Evolutionary conservation across 805 yeast species (phyloP).

Genomic region (Priceomyces medius): DNA sequence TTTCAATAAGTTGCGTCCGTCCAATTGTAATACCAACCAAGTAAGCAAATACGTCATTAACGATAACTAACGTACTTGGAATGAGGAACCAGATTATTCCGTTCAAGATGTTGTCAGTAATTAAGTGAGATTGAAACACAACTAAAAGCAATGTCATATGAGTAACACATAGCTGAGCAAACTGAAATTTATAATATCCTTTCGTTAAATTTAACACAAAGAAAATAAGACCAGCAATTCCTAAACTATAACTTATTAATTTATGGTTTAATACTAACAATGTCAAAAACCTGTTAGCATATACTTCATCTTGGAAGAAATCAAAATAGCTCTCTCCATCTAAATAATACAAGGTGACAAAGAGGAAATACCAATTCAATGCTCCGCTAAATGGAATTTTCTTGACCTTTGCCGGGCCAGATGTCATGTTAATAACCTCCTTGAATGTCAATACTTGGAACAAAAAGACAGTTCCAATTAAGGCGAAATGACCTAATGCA

Average conservation of each 20-base stretch:
- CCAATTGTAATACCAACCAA: conserved; percentile 97
- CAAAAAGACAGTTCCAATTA: conserved; percentile 66
- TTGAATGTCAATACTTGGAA: conserved; percentile 83
- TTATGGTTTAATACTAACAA: conserved; percentile 75
- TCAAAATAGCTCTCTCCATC: conserved; percentile 82
- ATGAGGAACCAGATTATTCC: conserved; percentile 94
- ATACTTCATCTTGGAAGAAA: conserved; percentile 56
- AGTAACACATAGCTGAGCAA: conserved; percentile 88
- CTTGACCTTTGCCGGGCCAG: conserved; percentile 80
- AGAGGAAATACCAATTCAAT: conserved; percentile 90
- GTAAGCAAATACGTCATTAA: conserved; percentile 95
- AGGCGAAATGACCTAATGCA: conserved; percentile 82
- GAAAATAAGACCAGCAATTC: conserved; percentile 82
- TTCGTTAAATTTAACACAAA: conserved; percentile 87
- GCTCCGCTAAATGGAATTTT: conserved; percentile 78
- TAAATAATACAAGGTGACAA: conserved; percentile 82
- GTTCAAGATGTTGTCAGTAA: conserved; percentile 81
- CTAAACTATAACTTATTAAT: conserved; percentile 78
- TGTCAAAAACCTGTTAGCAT: conserved; percentile 51
- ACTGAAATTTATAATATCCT: conserved; percentile 88
- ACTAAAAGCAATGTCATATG: conserved; percentile 90
- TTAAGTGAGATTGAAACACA: conserved; percentile 91
- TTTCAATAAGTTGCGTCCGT: conserved; percentile 83
- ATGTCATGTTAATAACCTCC: conserved; percentile 84
- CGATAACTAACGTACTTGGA: conserved; percentile 88